Conservation (phyloP, 2,329 filamentous ascomycete species). For the Exophiala mesophila region DNA sequence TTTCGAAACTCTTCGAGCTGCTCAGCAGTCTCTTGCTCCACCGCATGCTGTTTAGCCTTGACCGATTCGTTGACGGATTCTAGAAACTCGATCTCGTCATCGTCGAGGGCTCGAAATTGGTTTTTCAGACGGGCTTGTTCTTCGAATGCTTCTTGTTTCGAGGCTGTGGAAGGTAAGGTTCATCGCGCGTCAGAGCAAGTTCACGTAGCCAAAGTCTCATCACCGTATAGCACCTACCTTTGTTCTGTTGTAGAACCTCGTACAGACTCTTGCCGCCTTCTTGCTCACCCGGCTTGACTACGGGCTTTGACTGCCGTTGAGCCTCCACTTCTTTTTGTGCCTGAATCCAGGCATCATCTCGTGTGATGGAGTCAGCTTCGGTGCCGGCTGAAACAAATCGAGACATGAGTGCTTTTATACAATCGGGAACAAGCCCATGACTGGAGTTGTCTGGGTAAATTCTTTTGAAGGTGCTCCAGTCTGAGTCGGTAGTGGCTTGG, state of each 20-base stretch:
- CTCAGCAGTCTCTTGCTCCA: constrained; percentile 55
- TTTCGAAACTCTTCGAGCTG: constrained; percentile 56
- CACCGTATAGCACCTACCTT: constrained; percentile 37
- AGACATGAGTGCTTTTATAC: constrained; percentile 33
- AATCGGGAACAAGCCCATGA: neutral
- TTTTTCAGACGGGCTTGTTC: constrained; percentile 48
- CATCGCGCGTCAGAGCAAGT: neutral
- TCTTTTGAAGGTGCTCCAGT: too few relatives aligned
- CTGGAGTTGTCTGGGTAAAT: neutral
- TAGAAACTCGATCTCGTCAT: constrained; percentile 49
- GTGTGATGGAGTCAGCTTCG: constrained; percentile 37
- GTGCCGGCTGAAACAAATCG: constrained; percentile 44
- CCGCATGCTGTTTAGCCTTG: constrained; percentile 51
- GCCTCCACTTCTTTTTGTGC: constrained; percentile 35
- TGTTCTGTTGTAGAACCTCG: constrained; percentile 46
- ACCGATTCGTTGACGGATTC: constrained; percentile 55
- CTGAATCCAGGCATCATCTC: constrained; percentile 41
- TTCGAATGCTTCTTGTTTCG: constrained; percentile 50
- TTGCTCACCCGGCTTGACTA: constrained; percentile 25
- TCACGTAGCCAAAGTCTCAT: neutral
- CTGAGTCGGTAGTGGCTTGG: too few relatives aligned
- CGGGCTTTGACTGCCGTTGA: constrained; percentile 18
- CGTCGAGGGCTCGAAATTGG: constrained; percentile 48
- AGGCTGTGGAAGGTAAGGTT: constrained; percentile 30
- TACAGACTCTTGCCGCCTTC: constrained; percentile 46